phyloP scores from a whole-genome alignment of 1,139 yeast species.

The Taiozyma sp. region DNA sequence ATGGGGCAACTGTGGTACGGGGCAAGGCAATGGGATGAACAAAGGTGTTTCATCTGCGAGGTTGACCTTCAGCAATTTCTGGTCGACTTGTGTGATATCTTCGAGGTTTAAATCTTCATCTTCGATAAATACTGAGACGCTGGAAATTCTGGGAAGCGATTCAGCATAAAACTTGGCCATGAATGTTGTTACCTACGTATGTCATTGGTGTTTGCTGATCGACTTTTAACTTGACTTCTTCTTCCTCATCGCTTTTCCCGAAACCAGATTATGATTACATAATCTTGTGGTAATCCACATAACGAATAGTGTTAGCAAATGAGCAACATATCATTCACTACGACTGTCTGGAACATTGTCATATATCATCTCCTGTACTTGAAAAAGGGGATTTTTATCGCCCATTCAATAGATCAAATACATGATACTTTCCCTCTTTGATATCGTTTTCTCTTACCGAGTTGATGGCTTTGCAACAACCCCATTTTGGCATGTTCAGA shows the following conservation, averaged over 20 bases:
- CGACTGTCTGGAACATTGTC: no score
- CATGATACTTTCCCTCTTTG: no score
- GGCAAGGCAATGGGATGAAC: conserved; percentile 7
- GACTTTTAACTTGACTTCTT: not conserved
- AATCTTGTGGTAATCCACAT: no score
- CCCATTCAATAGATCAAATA: no score
- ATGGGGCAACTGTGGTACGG: conserved; percentile 3
- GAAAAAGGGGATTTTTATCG: no score
- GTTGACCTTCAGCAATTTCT: not conserved
- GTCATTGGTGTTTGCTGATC: not conserved
- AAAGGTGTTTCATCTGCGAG: not conserved
- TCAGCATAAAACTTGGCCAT: conserved; percentile 12
- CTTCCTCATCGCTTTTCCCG: not conserved
- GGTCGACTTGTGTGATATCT: not conserved
- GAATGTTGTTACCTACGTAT: not conserved
- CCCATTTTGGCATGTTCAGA: no score
- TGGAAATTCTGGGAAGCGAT: conserved; percentile 12
- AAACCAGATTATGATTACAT: no score
- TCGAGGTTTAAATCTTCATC: not conserved
- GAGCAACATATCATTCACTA: no score
- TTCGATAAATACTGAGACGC: conserved; percentile 13
- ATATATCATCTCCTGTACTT: no score
- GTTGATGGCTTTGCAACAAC: no score
- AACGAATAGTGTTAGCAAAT: no score
- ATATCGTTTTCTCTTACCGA: no score